Base-by-base conservation (phyloP, 2,329 filamentous ascomycete species). In the Pseudocercospora cruenta region DNA sequence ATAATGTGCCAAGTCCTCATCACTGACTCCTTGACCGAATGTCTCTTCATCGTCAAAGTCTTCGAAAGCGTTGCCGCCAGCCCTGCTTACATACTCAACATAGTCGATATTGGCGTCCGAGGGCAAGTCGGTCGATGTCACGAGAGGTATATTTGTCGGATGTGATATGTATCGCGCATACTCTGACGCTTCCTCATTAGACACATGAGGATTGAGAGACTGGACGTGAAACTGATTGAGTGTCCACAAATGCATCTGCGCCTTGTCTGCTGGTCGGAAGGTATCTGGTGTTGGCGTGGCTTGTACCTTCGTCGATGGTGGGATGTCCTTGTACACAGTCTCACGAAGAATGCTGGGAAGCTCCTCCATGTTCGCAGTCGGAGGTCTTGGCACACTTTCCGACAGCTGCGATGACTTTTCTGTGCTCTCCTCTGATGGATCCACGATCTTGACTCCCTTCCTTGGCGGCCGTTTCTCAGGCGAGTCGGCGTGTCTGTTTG, bases 121-220 rank as follows among this genome's bases (percentile, higher is more conserved):
- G 0, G 88, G 87, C 3, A 87, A 84, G 66, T 92, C 88, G 45
- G 85, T 88, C 4, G 89, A 91, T 2, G 67, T 70, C 0, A 95
- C 92, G 1, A 99, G 85, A 0, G 94, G 93, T 0, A 99, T 87
- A 62, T 90, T 94, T 63, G 96, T 89, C 1, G 95, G 94, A 75
- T 99, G 95, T 57, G 87, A 88, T 71, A 99, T 89, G 79, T 98
- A 99, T 24, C 91, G 88, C 65, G 89, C 86, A 77, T 99, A 99
- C 77, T 98, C 95, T 55, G 91, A 89, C 24, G 89, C 88, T 80
- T 98, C 94, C 45, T 87, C 85, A 7, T 85, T 80, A 7, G 87
- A 91, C 43, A 99, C 92, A 0, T 88, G 89, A 1, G 95, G 95
- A 70, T 97, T 91, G 53, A 98, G 85, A 4, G 92, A 95, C 76